phyloP scores from a whole-genome alignment of 177 flowering plant genomes.

The Vitis hybrid region DNA sequence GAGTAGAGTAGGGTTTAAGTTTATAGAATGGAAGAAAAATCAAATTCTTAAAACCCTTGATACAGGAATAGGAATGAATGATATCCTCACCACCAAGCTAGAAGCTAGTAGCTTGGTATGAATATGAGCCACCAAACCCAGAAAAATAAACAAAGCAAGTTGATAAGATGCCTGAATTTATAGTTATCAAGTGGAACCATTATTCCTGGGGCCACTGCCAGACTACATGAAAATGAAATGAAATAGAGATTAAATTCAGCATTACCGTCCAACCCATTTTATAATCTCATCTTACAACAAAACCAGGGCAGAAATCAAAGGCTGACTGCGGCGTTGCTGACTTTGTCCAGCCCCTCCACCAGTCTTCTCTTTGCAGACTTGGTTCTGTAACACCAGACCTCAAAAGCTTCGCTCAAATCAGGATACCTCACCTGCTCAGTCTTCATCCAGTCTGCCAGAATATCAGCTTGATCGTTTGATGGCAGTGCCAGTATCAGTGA shows the following conservation, averaged over 20 bases:
- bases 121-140: too few relatives aligned
- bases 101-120: too few relatives aligned
- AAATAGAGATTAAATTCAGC: background rate
- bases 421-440: constrained; percentile 57
- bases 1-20: too few relatives aligned
- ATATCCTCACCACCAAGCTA: too few relatives aligned
- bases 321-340: constrained; percentile 35
- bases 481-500: constrained; percentile 70
- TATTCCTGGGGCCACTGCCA: background rate
- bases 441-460: constrained; percentile 79
- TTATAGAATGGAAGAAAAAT: too few relatives aligned
- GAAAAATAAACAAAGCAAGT: too few relatives aligned
- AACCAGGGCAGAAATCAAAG: constrained; percentile 18
- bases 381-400: constrained; percentile 90
- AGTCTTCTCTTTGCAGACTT: constrained; percentile 91
- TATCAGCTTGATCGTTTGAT: constrained; percentile 84
- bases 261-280: background rate
- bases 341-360: constrained; percentile 43
- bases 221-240: background rate
- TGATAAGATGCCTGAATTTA: too few relatives aligned
- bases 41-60: too few relatives aligned
- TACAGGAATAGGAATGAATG: too few relatives aligned
- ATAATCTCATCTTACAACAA: constrained; percentile 12
- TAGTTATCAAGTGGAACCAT: too few relatives aligned
- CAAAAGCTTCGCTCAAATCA: constrained; percentile 91